phyloP scores from a whole-genome alignment of 1,284 basidiomycete species.

The Trametes sp. region DNA sequence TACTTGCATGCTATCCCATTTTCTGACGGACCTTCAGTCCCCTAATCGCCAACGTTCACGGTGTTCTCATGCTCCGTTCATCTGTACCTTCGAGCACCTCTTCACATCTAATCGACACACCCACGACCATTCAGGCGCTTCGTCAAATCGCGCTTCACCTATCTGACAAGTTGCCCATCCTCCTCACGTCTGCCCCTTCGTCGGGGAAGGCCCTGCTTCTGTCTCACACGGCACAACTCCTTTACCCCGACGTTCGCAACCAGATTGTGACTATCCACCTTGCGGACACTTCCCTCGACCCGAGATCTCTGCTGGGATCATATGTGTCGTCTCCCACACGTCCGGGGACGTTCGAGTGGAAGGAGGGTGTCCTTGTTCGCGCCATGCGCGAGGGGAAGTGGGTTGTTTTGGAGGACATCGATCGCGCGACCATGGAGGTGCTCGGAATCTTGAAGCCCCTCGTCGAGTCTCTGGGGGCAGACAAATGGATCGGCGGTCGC shows the following conservation, averaged over 20 bases:
- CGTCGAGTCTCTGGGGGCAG: constrained; percentile 78
- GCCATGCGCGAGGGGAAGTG: constrained; percentile 93
- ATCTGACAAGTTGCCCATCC: constrained; percentile 77
- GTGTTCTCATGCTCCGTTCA: constrained; percentile 65
- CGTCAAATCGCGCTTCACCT: constrained; percentile 70
- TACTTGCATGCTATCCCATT: constrained; percentile 18
- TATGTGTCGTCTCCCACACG: constrained; percentile 89
- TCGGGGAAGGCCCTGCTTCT: constrained; percentile 91
- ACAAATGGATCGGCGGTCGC: constrained; percentile 80
- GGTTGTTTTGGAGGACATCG: constrained; percentile 95
- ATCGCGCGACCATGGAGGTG: constrained; percentile 87
- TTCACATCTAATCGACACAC: constrained; percentile 70
- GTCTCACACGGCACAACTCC: constrained; percentile 72
- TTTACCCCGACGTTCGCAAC: constrained; percentile 65
- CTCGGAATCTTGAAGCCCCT: constrained; percentile 86
- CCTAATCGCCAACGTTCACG: constrained; percentile 65
- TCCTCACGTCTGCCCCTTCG: constrained; percentile 89
- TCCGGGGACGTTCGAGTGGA: constrained; percentile 95
- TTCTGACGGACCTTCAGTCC: constrained; percentile 49
- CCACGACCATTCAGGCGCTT: constrained; percentile 66
- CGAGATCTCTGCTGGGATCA: constrained; percentile 93
- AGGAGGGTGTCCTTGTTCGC: constrained; percentile 92
- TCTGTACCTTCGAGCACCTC: constrained; percentile 32
- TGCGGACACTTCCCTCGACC: constrained; percentile 94
- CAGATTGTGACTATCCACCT: constrained; percentile 88